Base-by-base conservation (phyloP, 495 filamentous ascomycete genomes). In the Talaromyces borbonicus region DNA sequence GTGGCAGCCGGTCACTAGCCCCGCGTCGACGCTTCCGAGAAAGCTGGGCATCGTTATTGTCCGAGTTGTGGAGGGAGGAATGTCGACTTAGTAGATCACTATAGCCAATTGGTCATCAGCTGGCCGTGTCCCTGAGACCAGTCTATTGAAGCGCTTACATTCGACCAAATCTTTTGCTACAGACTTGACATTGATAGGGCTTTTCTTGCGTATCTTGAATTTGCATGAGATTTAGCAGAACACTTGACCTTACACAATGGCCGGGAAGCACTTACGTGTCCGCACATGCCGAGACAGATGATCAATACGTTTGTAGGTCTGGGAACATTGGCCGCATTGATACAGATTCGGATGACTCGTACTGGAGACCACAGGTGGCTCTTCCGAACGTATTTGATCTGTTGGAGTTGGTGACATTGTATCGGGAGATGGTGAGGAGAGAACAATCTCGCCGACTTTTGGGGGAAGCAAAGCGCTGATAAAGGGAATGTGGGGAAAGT, bases 261-360 rank as follows among this genome's bases (percentile, higher is more conserved):
- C 29, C 5, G 5, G 12, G 39, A 43, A 29, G 29, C 3, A 55
- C 52, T 22, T 50, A 62, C 59, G 75, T n/a, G 72, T 72, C 35
- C 73, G 66, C 15, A 78, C 72, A 55, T 78, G 75, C 33, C 75
- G 65, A 51, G 73, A 73, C 4, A 78, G 60, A 55, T 78, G 75
- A 48, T 78, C 75, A 1, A 74, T 70, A 19, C 75, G 71, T 12
- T 68, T 71, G 51, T 77, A 78, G 23, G 66, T 62, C 24, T 69
- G 68, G 41, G 70, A 61, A 48, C 75, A 78, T 39, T 75, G 67
- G 32, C 70, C 70, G 31, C 75, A 78, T 54, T 77, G 73, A 51
- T 43, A 43, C 6, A 43, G 39, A 19, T 43, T 26, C 25, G 39
- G 22, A 26, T 25, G 39, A 25, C 25, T 15, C 2, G 22, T 27